Base-by-base conservation (phyloP, 805 yeast species). In the Ogataea salicorniae region DNA sequence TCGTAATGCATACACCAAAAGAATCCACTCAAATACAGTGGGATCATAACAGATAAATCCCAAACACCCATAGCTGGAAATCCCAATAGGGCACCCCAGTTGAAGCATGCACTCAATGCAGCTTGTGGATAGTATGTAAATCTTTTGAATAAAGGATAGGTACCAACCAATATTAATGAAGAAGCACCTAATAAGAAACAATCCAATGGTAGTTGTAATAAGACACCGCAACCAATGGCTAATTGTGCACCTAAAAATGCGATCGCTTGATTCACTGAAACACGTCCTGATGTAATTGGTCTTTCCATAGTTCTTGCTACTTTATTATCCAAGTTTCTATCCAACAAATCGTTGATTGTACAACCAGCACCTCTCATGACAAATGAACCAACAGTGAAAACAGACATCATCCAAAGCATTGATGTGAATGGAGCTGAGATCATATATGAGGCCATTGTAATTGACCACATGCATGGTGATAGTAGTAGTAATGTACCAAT, bases 331-430 rank as follows among this genome's bases (percentile, higher is more conserved):
- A 91, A 72, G 50, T 92, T 75, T 45, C 89, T 72, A 63, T 94
- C 99, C 62, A 84, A 72, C 40, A 92, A 72, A 66, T 94, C 99
- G 63, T 94, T 94, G 46, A 94, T 83, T 0, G 96, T 91, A 64
- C 99, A 94, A 0, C 99, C 99, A 1, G 97, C 97, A 26, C 98
- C 97, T 65, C 99, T 78, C 96, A 95, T 94, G 16, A 92, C 74
- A 37, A 91, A 59, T 0, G 97, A 79, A 14, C 99, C 99, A 4
- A 84, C 72, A 5, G 92, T 82, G 62, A 90, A 94, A 14, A 90
- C 69, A 0, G 79, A 75, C 34, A 88, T 62, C 60, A 83, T 87
- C 59, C 75, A 77, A 0, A 75, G 49, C 0, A 92, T 83, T 1
- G 81, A 75, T 0, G 77, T 50, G 1, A 89, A 46, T 0, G 96